These are phyloP conservation scores for Lentinus tigrinus DNA, from an alignment of 768 basidiomycete species.

Conservation along the genomic window DNA sequence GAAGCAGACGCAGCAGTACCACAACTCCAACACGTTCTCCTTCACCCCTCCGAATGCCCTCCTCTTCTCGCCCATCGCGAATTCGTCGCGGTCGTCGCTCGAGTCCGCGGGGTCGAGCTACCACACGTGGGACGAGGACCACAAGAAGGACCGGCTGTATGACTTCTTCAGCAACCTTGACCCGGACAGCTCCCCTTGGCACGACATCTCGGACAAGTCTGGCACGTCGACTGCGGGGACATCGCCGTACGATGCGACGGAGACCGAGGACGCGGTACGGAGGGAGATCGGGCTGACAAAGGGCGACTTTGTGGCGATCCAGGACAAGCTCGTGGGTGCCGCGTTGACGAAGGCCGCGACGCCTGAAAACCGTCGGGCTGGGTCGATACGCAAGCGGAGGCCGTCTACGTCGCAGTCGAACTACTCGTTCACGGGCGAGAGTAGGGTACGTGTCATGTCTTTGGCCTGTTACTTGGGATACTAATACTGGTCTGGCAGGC, in stretches of 20 bases:
- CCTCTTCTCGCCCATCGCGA: conserved; percentile 68
- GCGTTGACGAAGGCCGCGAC: conserved; percentile 55
- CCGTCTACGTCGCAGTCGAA: conserved; percentile 85
- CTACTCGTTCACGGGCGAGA: conserved; percentile 57
- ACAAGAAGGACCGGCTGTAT: conserved; percentile 51
- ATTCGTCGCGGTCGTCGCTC: conserved; percentile 77
- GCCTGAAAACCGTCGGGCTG: conserved; percentile 58
- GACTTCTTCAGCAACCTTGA: conserved; percentile 55
- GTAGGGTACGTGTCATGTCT: conserved; percentile 30
- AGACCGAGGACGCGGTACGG: conserved; percentile 66
- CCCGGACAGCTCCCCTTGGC: conserved; percentile 56
- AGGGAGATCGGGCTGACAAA: conserved; percentile 68
- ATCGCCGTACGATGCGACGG: conserved; percentile 49
- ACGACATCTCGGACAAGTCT: conserved; percentile 58
- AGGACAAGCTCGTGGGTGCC: conserved; percentile 71
- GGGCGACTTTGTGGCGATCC: conserved; percentile 67
- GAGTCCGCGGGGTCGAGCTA: conserved; percentile 84
- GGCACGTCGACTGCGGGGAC: conserved; percentile 48
- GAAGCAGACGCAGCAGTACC: conserved; percentile 35
- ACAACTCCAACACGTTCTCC: conserved; percentile 28
- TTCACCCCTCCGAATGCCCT: conserved; percentile 42
- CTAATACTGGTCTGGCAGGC: conserved; percentile 39
- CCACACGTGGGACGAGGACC: conserved; percentile 70
- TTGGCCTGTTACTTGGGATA: background rate
- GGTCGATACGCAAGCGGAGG: conserved; percentile 71